Percentiles rank a stretch among this genome's conserved stretches.
Conservation (phyloP, 345 rosid species). For the Reutealis trisperma region DNA sequence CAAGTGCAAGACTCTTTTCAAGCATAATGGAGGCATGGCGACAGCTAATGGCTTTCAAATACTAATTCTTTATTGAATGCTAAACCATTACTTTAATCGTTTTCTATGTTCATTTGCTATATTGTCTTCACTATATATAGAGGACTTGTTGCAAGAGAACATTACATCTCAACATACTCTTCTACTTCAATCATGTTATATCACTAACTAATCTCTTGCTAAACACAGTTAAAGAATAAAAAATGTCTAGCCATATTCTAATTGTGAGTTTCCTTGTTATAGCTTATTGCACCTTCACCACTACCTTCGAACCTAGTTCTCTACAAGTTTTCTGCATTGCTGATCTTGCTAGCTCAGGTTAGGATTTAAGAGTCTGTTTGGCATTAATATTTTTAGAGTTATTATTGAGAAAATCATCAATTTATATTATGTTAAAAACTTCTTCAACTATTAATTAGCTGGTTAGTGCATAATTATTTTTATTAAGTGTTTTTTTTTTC, state of each 20-base stretch:
- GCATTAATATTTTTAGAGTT: too few species aligned
- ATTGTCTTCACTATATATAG: neutral
- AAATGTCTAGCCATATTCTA: neutral
- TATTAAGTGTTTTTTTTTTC: too few species aligned
- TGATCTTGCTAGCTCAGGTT: neutral
- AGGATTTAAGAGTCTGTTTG: neutral
- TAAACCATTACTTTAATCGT: too few species aligned
- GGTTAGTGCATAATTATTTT: too few species aligned
- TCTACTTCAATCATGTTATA: too few species aligned
- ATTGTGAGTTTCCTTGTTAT: too few species aligned
- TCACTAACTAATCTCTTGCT: too few species aligned
- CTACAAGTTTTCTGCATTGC: slow-evolving; percentile 6
- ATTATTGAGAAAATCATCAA: too few species aligned
- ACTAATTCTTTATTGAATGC: neutral
- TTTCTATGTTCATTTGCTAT: neutral
- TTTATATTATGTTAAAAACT: too few species aligned
- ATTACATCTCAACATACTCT: neutral
- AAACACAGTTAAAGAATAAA: neutral
- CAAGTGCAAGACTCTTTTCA: neutral
- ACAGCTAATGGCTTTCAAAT: neutral
- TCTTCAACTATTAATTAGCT: too few species aligned
- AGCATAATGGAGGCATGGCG: neutral
- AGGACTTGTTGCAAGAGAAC: neutral
- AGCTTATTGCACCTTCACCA: neutral
- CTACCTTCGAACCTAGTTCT: neutral